Conservation (phyloP, 345 rosid species). For the Brassica napus region DNA sequence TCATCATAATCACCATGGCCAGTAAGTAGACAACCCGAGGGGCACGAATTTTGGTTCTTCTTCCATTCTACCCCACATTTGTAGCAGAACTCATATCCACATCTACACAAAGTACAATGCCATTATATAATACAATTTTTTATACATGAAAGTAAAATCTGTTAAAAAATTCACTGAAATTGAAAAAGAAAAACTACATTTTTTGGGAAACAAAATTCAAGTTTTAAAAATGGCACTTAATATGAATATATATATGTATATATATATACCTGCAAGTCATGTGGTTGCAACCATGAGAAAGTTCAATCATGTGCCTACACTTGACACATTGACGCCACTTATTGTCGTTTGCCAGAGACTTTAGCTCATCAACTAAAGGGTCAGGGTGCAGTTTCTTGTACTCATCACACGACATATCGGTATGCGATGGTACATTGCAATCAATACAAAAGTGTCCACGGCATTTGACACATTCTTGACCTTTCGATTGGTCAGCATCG, state of each 20-base stretch:
- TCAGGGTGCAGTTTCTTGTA: conserved; percentile 47
- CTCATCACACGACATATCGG: conserved; percentile 45
- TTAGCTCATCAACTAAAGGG: conserved; percentile 45
- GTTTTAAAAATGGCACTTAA: not conserved
- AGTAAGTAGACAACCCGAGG: conserved; percentile 19
- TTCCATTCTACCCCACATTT: conserved; percentile 53
- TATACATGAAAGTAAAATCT: not conserved
- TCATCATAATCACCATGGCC: conserved; percentile 7
- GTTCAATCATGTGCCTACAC: conserved; percentile 50
- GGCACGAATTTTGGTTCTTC: conserved; percentile 2
- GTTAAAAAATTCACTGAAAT: not conserved
- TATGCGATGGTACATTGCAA: conserved; percentile 82
- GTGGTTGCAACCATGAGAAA: conserved; percentile 52
- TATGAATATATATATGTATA: not conserved
- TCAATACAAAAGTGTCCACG: conserved; percentile 55
- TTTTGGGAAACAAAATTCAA: not conserved
- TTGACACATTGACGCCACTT: conserved; percentile 51
- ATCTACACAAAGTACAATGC: conserved; percentile 32
- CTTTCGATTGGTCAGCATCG: conserved; percentile 35
- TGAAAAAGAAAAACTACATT: not conserved
- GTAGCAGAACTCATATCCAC: conserved; percentile 56
- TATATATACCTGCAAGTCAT: conserved; percentile 49
- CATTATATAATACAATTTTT: not conserved
- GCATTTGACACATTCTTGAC: conserved; percentile 61
- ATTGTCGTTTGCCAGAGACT: conserved; percentile 42